Percentiles rank a stretch among this genome's conserved stretches.
Evolutionary conservation across 495 filamentous ascomycete species (phyloP).

Genomic region (Penicillium parvum): DNA sequence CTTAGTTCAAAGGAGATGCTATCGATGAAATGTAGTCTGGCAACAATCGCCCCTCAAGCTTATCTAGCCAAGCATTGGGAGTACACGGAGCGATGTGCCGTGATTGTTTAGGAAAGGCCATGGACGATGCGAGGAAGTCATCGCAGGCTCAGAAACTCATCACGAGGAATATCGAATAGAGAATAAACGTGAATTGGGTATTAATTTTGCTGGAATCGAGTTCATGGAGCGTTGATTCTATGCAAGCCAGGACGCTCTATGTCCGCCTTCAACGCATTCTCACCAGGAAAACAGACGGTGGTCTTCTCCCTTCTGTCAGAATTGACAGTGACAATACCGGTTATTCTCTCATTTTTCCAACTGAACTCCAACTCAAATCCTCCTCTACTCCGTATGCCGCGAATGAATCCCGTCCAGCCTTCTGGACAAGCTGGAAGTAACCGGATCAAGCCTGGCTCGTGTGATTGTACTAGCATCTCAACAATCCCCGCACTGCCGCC

Average conservation of each 20-base stretch:
- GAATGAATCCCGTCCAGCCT: conserved; percentile 33
- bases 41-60: neutral
- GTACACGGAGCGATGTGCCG: conserved; percentile 9
- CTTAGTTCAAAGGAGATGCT: neutral
- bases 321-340: conserved; percentile 15
- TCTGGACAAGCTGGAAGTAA: conserved; percentile 41
- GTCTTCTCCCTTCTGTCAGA: conserved; percentile 13
- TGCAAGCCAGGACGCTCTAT: conserved; percentile 12
- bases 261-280: conserved; percentile 8
- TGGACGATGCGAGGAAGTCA: no score
- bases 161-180: no score
- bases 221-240: no score
- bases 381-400: conserved; percentile 38
- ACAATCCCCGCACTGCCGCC: conserved; percentile 44
- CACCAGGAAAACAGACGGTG: conserved; percentile 19
- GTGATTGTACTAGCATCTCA: conserved; percentile 50
- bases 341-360: conserved; percentile 27
- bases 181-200: no score
- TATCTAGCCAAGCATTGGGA: conserved; percentile 8
- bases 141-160: no score
- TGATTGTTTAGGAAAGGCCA: conserved; percentile 14
- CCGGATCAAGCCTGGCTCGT: conserved; percentile 38
- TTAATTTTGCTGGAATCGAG: no score
- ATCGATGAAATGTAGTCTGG: neutral
- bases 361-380: conserved; percentile 37